Evolutionary conservation across 768 basidiomycete species (phyloP).

Genomic region (Phaeotremella fagi): DNA sequence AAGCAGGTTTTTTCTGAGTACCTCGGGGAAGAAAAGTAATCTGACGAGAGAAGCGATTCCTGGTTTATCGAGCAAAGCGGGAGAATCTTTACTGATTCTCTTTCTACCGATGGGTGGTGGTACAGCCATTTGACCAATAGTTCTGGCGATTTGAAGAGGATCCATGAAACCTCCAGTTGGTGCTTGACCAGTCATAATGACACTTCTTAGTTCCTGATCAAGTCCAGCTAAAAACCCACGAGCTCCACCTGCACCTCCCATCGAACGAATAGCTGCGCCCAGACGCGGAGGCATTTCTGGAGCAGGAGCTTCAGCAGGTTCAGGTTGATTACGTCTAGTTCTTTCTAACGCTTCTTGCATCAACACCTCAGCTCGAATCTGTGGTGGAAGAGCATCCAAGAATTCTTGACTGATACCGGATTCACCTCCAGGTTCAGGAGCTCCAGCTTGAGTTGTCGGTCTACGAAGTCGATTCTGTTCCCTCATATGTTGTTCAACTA

Average conservation of each 20-base stretch:
- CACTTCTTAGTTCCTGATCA: conserved; percentile 80
- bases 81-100: conserved; percentile 66
- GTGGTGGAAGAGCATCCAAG: conserved; percentile 89
- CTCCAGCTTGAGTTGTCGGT: conserved; percentile 50
- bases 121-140: conserved; percentile 70
- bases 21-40: conserved; percentile 93
- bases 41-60: conserved; percentile 85
- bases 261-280: too few species aligned
- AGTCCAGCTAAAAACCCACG: conserved; percentile 88
- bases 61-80: conserved; percentile 83
- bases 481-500: conserved; percentile 92
- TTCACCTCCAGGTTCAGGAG: conserved; percentile 58
- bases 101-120: conserved; percentile 40
- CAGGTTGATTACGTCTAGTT: conserved; percentile 51
- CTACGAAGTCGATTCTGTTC: conserved; percentile 64
- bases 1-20: conserved; percentile 74
- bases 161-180: too few species aligned
- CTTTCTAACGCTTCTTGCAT: conserved; percentile 88
- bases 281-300: too few species aligned
- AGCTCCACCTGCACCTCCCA: conserved; percentile 50
- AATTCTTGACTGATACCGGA: conserved; percentile 93
- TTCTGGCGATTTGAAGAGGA: too few species aligned
- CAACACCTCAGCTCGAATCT: conserved; percentile 92
- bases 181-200: conserved; percentile 68
- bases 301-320: conserved; percentile 49